Percentiles rank a stretch among this genome's conserved stretches.
phyloP scores from a whole-genome alignment of 768 basidiomycete species.

The Boletus huronensis region DNA sequence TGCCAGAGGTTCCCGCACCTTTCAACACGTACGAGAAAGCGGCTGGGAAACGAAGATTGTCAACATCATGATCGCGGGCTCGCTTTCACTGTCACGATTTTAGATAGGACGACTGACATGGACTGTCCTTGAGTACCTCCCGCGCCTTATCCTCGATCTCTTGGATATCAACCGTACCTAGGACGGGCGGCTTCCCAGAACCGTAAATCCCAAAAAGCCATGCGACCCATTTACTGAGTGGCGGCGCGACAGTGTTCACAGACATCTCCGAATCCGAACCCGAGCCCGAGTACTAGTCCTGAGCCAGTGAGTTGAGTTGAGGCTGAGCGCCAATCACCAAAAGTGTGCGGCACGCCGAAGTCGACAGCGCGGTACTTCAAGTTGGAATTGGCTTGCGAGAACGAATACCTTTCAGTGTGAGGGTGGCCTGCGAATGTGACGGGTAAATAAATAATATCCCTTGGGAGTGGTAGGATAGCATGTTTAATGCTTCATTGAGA shows the following conservation, averaged over 20 bases:
- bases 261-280: slow-evolving; percentile 7
- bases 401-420: not conserved
- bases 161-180: slow-evolving; percentile 60
- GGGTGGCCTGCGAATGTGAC: not conserved
- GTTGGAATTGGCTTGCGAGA: not conserved
- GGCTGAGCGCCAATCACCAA: not conserved
- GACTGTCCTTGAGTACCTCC: slow-evolving; percentile 55
- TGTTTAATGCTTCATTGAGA: slow-evolving; percentile 7
- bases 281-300: no score
- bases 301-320: not conserved
- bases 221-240: slow-evolving; percentile 18
- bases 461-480: not conserved
- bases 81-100: not conserved
- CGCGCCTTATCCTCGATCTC: slow-evolving; percentile 62
- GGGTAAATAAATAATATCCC: not conserved
- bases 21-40: slow-evolving; percentile 69
- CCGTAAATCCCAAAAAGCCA: slow-evolving; percentile 22
- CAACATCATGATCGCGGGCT: not conserved
- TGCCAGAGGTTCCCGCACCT: slow-evolving; percentile 64
- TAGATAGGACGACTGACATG: slow-evolving; percentile 36
- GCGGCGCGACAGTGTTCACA: slow-evolving; percentile 21
- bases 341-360: not conserved
- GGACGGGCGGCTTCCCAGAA: slow-evolving; percentile 25
- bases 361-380: not conserved
- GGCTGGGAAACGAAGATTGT: slow-evolving; percentile 31